A percentile compares a stretch with the other conserved stretches of the same genome.
These are phyloP conservation scores for Trichopus zeylanicus DNA, from an alignment of 116 monocot genomes.

Conservation along the genomic window DNA sequence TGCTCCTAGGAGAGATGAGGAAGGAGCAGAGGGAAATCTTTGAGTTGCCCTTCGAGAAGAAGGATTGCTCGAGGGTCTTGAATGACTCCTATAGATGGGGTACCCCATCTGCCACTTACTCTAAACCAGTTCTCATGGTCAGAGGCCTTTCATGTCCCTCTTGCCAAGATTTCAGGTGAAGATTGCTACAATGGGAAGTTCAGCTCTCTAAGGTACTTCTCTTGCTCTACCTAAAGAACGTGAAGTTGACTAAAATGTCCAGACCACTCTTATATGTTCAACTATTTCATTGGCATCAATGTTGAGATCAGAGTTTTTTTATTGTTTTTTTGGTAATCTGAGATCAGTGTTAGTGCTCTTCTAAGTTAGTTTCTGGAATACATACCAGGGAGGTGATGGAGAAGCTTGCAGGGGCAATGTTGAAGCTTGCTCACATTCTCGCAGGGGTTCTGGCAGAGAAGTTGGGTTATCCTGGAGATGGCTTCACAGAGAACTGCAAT, in stretches of 20 bases:
- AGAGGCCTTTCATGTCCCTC: conserved; percentile 83
- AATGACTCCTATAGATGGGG: conserved; percentile 70
- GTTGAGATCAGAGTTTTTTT: too few relatives aligned
- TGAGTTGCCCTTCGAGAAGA: conserved; percentile 47
- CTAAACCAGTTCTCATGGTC: conserved; percentile 82
- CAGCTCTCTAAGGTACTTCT: conserved; percentile 35
- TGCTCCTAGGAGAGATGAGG: conserved; percentile 37
- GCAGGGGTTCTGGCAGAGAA: conserved; percentile 16
- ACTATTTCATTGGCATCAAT: too few relatives aligned
- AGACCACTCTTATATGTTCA: too few relatives aligned
- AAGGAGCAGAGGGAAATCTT: conserved; percentile 52
- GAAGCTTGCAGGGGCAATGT: conserved; percentile 27
- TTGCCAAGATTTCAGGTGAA: conserved; percentile 26
- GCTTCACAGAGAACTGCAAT: conserved; percentile 22
- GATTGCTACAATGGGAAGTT: conserved; percentile 21
- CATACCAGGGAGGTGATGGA: conserved; percentile 27
- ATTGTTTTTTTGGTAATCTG: too few relatives aligned
- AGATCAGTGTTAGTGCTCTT: too few relatives aligned
- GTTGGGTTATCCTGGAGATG: conserved; percentile 9
- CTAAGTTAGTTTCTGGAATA: too few relatives aligned
- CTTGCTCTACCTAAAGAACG: not conserved
- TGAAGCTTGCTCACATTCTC: conserved; percentile 26
- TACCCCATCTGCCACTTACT: conserved; percentile 42
- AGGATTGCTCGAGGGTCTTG: conserved; percentile 26
- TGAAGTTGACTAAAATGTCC: not conserved